Conservation (phyloP, 208 protist species). For the Trypanosoma mega region DNA sequence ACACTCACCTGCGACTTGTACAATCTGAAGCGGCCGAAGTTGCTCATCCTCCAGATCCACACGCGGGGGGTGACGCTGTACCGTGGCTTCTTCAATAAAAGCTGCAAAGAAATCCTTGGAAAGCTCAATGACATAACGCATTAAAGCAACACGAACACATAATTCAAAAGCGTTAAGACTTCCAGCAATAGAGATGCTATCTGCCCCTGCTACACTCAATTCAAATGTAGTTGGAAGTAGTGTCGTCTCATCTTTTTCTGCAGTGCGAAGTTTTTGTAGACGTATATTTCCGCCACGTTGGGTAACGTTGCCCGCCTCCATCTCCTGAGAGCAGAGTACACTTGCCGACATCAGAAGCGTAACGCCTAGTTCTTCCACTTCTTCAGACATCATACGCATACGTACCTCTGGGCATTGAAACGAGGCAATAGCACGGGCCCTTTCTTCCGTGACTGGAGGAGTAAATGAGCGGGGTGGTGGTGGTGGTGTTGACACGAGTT, state of each 20-base stretch:
- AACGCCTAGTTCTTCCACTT: constrained; percentile 47
- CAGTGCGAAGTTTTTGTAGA: constrained; percentile 55
- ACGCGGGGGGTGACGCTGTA: constrained; percentile 43
- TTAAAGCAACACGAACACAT: constrained; percentile 53
- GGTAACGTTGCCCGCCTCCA: constrained; percentile 40
- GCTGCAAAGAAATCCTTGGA: constrained; percentile 63
- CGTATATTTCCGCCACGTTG: constrained; percentile 42
- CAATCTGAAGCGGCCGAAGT: constrained; percentile 38
- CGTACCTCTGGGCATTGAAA: constrained; percentile 42
- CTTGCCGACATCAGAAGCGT: constrained; percentile 45
- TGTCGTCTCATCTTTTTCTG: constrained; percentile 50
- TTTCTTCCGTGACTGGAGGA: constrained; percentile 11
- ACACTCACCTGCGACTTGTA: constrained; percentile 53
- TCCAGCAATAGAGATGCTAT: constrained; percentile 53
- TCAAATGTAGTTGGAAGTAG: constrained; percentile 62
- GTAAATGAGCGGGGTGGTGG: not conserved
- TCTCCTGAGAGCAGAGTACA: constrained; percentile 41
- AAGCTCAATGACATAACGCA: constrained; percentile 68
- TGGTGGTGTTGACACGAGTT: not conserved
- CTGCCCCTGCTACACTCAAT: constrained; percentile 55
- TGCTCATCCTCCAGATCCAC: constrained; percentile 56
- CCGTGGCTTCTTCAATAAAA: constrained; percentile 53
- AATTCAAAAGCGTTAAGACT: constrained; percentile 56
- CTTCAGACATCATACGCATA: constrained; percentile 66
- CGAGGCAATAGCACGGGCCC: constrained; percentile 30